phyloP scores from a whole-genome alignment of 169 alveolate genomes.

The Plasmodium knowlesi region DNA sequence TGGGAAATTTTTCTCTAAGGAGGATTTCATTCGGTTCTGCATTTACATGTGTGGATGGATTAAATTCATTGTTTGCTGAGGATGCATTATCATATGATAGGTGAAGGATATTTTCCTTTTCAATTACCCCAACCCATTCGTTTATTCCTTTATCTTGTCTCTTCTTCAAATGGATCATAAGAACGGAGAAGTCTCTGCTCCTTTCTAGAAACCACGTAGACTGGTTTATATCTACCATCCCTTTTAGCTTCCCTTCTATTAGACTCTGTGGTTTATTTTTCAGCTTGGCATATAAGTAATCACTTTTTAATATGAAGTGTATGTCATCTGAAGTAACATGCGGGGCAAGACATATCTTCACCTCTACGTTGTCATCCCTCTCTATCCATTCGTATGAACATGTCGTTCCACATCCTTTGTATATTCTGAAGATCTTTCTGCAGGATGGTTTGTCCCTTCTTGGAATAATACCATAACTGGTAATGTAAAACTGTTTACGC shows the following conservation, averaged over 20 bases:
- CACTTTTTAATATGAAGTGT: conserved; percentile 27
- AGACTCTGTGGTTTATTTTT: conserved; percentile 53
- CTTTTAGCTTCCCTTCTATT: conserved; percentile 71
- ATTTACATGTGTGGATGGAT: background rate
- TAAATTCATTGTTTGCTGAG: background rate
- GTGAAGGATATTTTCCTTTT: conserved; percentile 55
- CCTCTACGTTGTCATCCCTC: conserved; percentile 43
- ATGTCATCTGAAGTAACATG: conserved; percentile 32
- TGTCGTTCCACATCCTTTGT: conserved; percentile 50
- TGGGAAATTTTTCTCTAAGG: conserved; percentile 27
- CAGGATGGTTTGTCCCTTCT: background rate
- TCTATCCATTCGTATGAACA: conserved; percentile 72
- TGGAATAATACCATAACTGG: background rate
- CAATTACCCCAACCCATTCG: conserved; percentile 75
- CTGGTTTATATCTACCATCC: conserved; percentile 23
- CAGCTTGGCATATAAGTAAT: conserved; percentile 49
- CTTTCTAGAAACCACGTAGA: conserved; percentile 75
- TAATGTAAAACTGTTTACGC: background rate
- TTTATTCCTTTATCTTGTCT: conserved; percentile 56
- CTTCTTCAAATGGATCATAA: conserved; percentile 62
- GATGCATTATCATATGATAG: conserved; percentile 33
- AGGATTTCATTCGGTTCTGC: conserved; percentile 8
- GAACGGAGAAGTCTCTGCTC: background rate
- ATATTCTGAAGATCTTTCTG: background rate
- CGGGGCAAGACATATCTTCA: conserved; percentile 46